Evolutionary conservation across 106 monocot genomes (phyloP).

Genomic region (Apostasia ramifera): DNA sequence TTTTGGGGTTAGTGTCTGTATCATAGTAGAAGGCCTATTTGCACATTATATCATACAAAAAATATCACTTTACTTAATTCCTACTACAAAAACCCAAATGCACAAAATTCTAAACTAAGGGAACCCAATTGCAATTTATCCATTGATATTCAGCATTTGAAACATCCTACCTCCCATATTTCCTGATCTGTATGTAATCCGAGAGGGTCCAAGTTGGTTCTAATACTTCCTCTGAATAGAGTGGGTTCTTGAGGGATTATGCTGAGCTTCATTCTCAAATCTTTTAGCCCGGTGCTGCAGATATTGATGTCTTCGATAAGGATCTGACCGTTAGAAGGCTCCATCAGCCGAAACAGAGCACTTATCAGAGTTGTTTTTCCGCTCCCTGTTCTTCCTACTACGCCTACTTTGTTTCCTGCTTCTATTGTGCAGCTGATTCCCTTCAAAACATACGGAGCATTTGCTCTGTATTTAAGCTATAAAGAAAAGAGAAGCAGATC

Average conservation of each 20-base stretch:
- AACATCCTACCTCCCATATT: constrained; percentile 54
- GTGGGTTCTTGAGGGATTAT: constrained; percentile 85
- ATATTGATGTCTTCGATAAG: constrained; percentile 52
- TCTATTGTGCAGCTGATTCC: too few species aligned
- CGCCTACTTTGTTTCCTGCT: too few species aligned
- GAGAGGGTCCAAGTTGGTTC: constrained; percentile 65
- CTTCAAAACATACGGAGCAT: too few species aligned
- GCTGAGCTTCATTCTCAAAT: constrained; percentile 53
- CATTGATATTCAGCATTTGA: neutral
- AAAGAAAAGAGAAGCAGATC: constrained; percentile 53
- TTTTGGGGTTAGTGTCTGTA: too few species aligned
- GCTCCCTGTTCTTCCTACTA: too few species aligned
- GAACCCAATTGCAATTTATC: too few species aligned
- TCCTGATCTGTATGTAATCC: constrained; percentile 40
- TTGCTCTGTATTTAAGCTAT: neutral
- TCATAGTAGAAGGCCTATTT: too few species aligned
- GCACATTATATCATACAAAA: too few species aligned
- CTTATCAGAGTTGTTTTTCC: constrained; percentile 64
- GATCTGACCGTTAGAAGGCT: constrained; percentile 41
- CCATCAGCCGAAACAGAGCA: constrained; percentile 54
- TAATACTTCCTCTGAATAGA: constrained; percentile 50
- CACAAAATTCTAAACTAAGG: too few species aligned
- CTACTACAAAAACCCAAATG: too few species aligned
- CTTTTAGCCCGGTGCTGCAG: constrained; percentile 43
- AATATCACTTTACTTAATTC: too few species aligned